phyloP scores from a whole-genome alignment of 352 stramenopile species.

The Globisporangium parvum region DNA sequence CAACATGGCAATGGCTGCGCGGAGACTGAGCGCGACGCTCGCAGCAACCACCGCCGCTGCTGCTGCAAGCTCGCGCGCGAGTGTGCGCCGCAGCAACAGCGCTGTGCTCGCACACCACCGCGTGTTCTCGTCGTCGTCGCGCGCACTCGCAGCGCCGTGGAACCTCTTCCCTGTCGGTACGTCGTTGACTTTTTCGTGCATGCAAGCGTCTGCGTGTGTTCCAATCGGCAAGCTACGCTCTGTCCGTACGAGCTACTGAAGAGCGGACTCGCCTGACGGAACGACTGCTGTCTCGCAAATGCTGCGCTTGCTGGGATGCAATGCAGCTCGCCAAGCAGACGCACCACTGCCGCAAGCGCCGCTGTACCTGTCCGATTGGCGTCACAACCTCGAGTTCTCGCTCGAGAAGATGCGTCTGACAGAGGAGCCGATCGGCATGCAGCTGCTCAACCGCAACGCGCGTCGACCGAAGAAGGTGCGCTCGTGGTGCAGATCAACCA shows the following conservation, averaged over 20 bases:
- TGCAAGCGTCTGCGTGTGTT: background rate
- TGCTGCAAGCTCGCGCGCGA: background rate
- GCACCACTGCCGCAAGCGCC: constrained; percentile 17
- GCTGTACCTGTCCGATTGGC: constrained; percentile 48
- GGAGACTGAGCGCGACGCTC: background rate
- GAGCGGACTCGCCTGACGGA: background rate
- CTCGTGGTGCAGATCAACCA: background rate
- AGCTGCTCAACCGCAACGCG: constrained; percentile 42
- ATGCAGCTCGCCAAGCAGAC: constrained; percentile 7
- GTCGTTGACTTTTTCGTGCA: background rate
- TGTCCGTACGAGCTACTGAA: background rate
- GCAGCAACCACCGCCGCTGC: constrained; percentile 10
- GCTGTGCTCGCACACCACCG: background rate
- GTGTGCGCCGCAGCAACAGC: background rate
- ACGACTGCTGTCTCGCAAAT: background rate
- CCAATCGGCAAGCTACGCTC: background rate
- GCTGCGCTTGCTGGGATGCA: background rate
- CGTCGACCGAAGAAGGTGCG: constrained; percentile 40
- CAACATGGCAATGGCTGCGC: constrained; percentile 12
- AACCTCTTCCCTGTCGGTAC: constrained; percentile 40
- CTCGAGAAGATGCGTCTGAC: constrained; percentile 49
- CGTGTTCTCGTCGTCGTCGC: constrained; percentile 24
- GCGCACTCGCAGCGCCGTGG: constrained; percentile 17
- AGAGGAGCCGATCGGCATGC: constrained; percentile 24
- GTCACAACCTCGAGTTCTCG: constrained; percentile 48